Evolutionary conservation across 805 yeast genomes (phyloP), one percentile per base, ranked within the genome.

Genomic region (Ogataea pilisensis): DNA sequence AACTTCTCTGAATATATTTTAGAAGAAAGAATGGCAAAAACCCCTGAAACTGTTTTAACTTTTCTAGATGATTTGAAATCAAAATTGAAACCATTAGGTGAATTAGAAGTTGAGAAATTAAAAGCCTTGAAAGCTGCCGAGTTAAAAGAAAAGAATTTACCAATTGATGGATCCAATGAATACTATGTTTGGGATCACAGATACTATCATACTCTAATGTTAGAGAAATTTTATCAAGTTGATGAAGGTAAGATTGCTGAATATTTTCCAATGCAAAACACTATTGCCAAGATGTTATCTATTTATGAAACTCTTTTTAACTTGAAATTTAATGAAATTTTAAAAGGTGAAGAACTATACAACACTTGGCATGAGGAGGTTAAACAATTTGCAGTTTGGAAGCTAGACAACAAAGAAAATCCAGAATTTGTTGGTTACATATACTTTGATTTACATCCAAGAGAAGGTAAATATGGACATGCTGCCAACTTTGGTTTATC

Each of bases 381-480:
- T 14, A 78, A 76, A 46, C 83, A 79, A 54, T 78, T 78, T 55
- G 78, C 85, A 2, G 88, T 84, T 39, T 85, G 85, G 82, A 72
- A 74, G 46, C 64, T 74, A 53, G 86, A 81, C 49, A 60, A 70
- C 31, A 57, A 58, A 22, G 50, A 58, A n/a, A 48, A 51, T 1
- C 79, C 80, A 13, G 73, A 69, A 44, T 86, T 87, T 63, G 73
- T 78, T 43, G 95, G 95, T 24, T 82, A 85, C 76, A 63, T 87
- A 34, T 83, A 80, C 62, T 78, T 87, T 47, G 95, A 87, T 60
- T 65, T 86, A 54, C 90, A 85, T 60, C 95, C 95, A 49, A 75
- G 95, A 57, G 83, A 80, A 42, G 91, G 91, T 52, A 87, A 87
- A 61, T 87, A 85, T 63, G 85, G 89, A 2, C 95, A 87, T 60